Evolutionary conservation across 2,329 filamentous ascomycete genomes (phyloP), one percentile per base, ranked within the genome.

Genomic region (Pseudopithomyces chartarum): DNA sequence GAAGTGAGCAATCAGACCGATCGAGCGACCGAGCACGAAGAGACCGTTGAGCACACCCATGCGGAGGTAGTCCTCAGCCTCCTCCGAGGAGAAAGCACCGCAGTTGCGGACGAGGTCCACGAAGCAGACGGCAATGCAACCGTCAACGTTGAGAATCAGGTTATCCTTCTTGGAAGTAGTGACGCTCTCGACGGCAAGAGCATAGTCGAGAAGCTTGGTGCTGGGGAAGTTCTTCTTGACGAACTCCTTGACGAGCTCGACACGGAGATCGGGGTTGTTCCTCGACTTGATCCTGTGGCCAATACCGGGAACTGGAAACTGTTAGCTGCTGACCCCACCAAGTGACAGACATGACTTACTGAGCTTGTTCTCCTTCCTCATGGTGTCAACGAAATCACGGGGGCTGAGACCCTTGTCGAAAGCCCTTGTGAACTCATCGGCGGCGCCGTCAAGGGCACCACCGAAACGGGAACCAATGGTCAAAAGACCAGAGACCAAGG

Each of bases 141-240:
- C 95, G 76, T 98, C 95, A 58, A 99, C 95, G 85, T 99, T 99
- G 74, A 99, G 89, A 72, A 99, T 99, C 69, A 99, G 87, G 86
- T 98, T 99, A 84, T 99, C 95, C 87, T 99, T 99, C 91, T 99
- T 99, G 65, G 92, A 97, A 49, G 95, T 99, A 54, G 95, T 99
- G 64, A 99, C 95, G 11, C 90, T 91, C 87, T 99, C 95, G 67
- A 99, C 95, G 45, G 95, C 95, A 75, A 99, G 87, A 67, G 95
- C 95, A 79, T 97, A 99, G 84, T 99, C 95, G 77, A 99, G 92
- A 76, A 98, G 88, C 87, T 98, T 98, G 86, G 91, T 92, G 83
- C 83, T 93, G 70, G 95, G 92, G 90, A 99, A 99, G 84, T 95
- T 92, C 85, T 93, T 91, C 81, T 93, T 86, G 76, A 96, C 95